Evolutionary conservation across 257 asterid genomes (phyloP).

Genomic region (Salvia miltiorrhiza): DNA sequence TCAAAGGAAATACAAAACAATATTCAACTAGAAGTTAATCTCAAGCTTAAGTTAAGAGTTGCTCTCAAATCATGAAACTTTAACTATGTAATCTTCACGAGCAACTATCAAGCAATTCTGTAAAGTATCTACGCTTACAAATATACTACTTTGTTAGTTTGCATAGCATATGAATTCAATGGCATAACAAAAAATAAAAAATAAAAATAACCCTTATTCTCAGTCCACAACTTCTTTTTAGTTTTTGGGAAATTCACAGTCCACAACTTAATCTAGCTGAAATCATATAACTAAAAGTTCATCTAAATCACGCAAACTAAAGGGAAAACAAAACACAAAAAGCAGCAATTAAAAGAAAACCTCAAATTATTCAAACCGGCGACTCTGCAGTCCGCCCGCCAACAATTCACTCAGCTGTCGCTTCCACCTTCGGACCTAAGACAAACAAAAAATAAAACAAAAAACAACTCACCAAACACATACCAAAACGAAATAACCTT

Average conservation of each 20-base stretch:
- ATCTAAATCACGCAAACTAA: not conserved
- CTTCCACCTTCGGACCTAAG: constrained; percentile 50
- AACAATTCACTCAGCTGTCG: constrained; percentile 31
- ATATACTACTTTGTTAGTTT: not conserved
- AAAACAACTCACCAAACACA: not conserved
- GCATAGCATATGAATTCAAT: not conserved
- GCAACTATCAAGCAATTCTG: too few relatives aligned
- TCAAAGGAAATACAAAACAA: not conserved
- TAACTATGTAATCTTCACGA: not conserved
- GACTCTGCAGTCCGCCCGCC: not conserved
- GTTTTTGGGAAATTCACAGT: too few relatives aligned
- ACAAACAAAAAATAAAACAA: not conserved
- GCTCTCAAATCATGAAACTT: not conserved
- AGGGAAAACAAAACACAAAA: not conserved
- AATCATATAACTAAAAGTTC: not conserved
- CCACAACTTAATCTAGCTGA: not conserved
- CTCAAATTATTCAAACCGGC: constrained; percentile 28
- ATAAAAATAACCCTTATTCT: too few relatives aligned
- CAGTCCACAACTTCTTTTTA: not conserved
- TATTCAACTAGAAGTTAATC: not conserved
- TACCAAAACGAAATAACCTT: not conserved
- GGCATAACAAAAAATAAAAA: not conserved
- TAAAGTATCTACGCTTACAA: not conserved
- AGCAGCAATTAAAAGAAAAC: not conserved
- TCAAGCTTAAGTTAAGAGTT: not conserved